Evolutionary conservation across 192 early-diverging fungal species (phyloP), one percentile per base, ranked within the genome.

Genomic region (Pecoramyces ruminantium): DNA sequence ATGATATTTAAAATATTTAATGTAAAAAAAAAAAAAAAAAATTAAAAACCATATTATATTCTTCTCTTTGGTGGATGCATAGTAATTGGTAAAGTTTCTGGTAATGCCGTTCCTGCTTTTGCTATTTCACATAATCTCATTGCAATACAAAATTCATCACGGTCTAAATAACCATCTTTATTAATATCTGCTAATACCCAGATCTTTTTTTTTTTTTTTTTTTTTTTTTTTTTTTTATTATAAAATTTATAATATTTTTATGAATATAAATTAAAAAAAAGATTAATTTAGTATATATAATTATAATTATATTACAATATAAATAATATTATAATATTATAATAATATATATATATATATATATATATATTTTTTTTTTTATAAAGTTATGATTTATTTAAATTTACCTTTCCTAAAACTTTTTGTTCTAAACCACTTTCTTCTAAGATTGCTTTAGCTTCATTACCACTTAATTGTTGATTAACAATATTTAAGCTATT

Each of bases 91-190:
- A 29, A 81, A 21, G 78, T 87, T 9, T 87, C 88, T 0, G 88
- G 88, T 38, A 89, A 79, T 27, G 82, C 83, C n/a, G 85, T 86
- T 67, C 89, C 88, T 67, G 79, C 79, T 34, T 86, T 82, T 2
- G 87, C 81, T 11, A 85, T 85, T 79, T 87, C 84, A 21, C 86
- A 85, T 28, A 94, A 81, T 82, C 93, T 92, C 93, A 96, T 94
- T 1, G 93, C 93, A 5, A 94, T 93, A 38, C 91, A 87, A 84
- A 95, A 96, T 86, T 96, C 92, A 79, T 95, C 94, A 67, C 87
- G 80, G 79, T 95, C 93, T 82, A 96, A 84, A 78, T 93, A 94
- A n/a, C 95, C 95, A 80, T 93, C 91, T 83, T 42, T 16, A 16
- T 25, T 13, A 16, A 81, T 16, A 81, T 78, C 29, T 1, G 77